Evolutionary conservation across 176 grass and related monocot genomes (phyloP).

Genomic region (Phyllostachys edulis): DNA sequence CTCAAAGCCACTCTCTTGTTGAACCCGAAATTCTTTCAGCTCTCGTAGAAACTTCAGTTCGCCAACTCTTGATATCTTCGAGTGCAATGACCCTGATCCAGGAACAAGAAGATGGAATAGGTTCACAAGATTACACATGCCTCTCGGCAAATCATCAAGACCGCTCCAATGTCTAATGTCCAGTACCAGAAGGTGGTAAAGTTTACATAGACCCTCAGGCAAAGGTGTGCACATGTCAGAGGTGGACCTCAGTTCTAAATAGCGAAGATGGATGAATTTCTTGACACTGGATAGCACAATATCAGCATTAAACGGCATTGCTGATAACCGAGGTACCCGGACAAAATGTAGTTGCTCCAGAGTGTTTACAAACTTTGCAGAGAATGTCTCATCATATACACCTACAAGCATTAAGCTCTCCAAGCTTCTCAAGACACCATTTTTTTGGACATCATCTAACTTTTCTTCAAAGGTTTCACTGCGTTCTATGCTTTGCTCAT

Average conservation of each 20-base stretch:
- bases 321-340: slow-evolving; percentile 25
- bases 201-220: slow-evolving; percentile 34
- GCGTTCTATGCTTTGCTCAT: not conserved
- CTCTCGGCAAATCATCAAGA: slow-evolving; percentile 30
- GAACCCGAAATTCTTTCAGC: slow-evolving; percentile 31
- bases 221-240: not conserved
- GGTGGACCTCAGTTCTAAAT: slow-evolving; percentile 30
- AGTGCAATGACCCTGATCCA: slow-evolving; percentile 14
- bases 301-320: not conserved
- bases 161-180: not conserved
- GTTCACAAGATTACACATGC: slow-evolving; percentile 26
- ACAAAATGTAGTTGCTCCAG: not conserved
- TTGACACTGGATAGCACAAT: slow-evolving; percentile 10
- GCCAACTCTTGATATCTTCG: slow-evolving; percentile 33
- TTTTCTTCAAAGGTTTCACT: slow-evolving; percentile 16
- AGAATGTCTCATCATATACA: slow-evolving; percentile 29
- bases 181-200: slow-evolving; percentile 40
- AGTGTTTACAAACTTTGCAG: not conserved
- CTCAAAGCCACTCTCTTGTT: slow-evolving; percentile 2
- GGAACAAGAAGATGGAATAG: slow-evolving; percentile 31
- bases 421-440: slow-evolving; percentile 1
- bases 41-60: slow-evolving; percentile 38
- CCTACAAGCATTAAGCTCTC: slow-evolving; percentile 19
- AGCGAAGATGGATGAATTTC: slow-evolving; percentile 51
- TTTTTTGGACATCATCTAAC: not conserved